Evolutionary conservation across 129 eudicot species (phyloP).

Genomic region (Ambrosia artemisiifolia): DNA sequence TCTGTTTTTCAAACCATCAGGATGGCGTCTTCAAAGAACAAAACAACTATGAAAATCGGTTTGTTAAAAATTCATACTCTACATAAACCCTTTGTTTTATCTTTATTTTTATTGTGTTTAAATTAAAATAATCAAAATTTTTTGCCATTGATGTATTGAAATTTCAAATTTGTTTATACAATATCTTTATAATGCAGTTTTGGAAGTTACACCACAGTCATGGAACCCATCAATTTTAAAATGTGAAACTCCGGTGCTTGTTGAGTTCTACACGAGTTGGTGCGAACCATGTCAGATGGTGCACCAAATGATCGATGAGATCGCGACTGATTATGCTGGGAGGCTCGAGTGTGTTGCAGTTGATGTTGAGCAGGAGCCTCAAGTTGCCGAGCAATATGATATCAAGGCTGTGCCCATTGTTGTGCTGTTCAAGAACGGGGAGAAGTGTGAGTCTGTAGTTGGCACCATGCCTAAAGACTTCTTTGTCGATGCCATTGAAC

Average conservation of each 20-base stretch:
- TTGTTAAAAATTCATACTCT: too few species aligned
- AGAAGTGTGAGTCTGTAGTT: conserved; percentile 50
- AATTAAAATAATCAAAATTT: too few species aligned
- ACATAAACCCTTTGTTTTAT: too few species aligned
- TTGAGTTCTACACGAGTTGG: conserved; percentile 83
- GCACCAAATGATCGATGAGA: conserved; percentile 69
- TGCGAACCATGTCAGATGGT: conserved; percentile 91
- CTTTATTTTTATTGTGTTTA: background rate
- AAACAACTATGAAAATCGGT: too few species aligned
- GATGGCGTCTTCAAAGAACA: too few species aligned
- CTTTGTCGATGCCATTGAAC: conserved; percentile 78
- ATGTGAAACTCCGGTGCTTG: conserved; percentile 67
- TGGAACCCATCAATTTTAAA: conserved; percentile 64
- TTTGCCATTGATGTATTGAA: too few species aligned
- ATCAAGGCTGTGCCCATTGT: conserved; percentile 91
- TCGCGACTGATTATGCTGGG: conserved; percentile 63
- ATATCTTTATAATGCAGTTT: conserved; percentile 34
- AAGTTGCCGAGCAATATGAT: conserved; percentile 56
- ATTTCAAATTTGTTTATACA: too few species aligned
- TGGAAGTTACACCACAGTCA: conserved; percentile 52
- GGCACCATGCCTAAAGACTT: conserved; percentile 98
- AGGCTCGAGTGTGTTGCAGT: conserved; percentile 51
- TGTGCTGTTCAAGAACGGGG: conserved; percentile 74
- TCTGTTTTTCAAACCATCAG: too few species aligned
- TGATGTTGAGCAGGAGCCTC: conserved; percentile 56